phyloP scores from a whole-genome alignment of 805 yeast species.

The Wickerhamiella spandovensis region DNA sequence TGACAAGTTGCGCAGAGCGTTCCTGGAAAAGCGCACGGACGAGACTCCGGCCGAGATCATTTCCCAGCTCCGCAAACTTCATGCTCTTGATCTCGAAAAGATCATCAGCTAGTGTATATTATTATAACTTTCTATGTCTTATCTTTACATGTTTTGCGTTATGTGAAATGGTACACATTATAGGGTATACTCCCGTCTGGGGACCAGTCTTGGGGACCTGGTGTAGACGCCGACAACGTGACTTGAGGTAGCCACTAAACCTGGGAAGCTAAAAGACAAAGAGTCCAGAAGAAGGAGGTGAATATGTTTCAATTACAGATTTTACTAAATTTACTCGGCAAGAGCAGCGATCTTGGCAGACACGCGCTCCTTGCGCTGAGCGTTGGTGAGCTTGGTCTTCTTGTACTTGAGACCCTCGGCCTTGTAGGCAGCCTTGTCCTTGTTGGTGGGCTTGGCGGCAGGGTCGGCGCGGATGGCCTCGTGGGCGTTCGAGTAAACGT shows the following conservation, averaged over 20 bases:
- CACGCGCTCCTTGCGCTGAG: constrained; percentile 79
- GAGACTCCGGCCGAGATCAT: constrained; percentile 4
- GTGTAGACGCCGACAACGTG: no score
- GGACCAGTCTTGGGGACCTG: no score
- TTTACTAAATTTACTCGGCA: constrained; percentile 9
- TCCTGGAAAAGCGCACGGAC: background rate
- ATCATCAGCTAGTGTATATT: constrained; percentile 7
- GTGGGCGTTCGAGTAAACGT: constrained; percentile 88
- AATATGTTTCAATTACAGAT: no score
- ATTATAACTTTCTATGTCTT: background rate
- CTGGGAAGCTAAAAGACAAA: no score
- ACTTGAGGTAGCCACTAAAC: no score
- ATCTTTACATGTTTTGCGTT: no score
- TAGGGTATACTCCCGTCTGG: no score
- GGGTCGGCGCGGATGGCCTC: constrained; percentile 95
- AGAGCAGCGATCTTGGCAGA: constrained; percentile 87
- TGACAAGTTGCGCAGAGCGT: background rate
- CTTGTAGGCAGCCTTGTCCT: constrained; percentile 96
- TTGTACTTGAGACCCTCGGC: constrained; percentile 90
- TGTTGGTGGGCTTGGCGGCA: constrained; percentile 73
- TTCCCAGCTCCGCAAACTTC: constrained; percentile 7
- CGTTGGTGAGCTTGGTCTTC: constrained; percentile 76
- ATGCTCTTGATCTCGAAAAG: constrained; percentile 13
- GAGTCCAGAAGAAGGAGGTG: no score
- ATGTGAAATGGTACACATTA: no score